Conservation (phyloP, 495 filamentous ascomycete genomes). For the Neurospora sp. region DNA sequence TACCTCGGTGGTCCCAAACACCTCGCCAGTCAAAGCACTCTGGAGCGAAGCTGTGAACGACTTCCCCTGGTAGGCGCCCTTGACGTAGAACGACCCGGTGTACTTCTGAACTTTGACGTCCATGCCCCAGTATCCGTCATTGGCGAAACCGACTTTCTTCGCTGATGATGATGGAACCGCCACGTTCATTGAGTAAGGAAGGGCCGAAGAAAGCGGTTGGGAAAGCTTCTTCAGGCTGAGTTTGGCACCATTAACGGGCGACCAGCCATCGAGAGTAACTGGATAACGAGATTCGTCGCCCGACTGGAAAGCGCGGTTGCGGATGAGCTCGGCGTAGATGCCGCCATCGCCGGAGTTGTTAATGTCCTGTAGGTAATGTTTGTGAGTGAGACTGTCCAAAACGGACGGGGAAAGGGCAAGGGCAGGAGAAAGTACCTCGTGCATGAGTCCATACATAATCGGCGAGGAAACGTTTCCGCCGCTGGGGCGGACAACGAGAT, state of each 20-base stretch:
- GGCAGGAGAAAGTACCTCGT: constrained; percentile 19
- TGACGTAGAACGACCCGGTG: constrained; percentile 48
- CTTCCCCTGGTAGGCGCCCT: constrained; percentile 27
- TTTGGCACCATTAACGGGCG: constrained; percentile 38
- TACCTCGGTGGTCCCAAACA: constrained; percentile 33
- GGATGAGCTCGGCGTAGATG: constrained; percentile 64
- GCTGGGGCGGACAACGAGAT: constrained; percentile 21
- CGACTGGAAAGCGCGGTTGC: constrained; percentile 59
- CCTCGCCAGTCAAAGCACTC: constrained; percentile 35
- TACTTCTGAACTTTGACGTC: constrained; percentile 45
- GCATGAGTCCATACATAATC: constrained; percentile 32
- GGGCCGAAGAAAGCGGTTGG: constrained; percentile 40
- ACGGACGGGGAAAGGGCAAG: neutral
- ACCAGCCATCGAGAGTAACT: constrained; percentile 42
- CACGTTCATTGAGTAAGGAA: constrained; percentile 52
- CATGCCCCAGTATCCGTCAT: constrained; percentile 54
- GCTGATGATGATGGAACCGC: constrained; percentile 1
- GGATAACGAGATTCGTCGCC: constrained; percentile 19
- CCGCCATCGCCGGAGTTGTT: constrained; percentile 70
- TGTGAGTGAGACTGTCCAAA: neutral
- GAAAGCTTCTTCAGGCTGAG: constrained; percentile 40
- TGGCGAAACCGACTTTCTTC: constrained; percentile 44
- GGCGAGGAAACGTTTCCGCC: constrained; percentile 29
- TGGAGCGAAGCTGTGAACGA: constrained; percentile 36
- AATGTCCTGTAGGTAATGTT: constrained; percentile 47